phyloP scores from a whole-genome alignment of 2,329 filamentous ascomycete species.

The Pseudopyricularia javanii region DNA sequence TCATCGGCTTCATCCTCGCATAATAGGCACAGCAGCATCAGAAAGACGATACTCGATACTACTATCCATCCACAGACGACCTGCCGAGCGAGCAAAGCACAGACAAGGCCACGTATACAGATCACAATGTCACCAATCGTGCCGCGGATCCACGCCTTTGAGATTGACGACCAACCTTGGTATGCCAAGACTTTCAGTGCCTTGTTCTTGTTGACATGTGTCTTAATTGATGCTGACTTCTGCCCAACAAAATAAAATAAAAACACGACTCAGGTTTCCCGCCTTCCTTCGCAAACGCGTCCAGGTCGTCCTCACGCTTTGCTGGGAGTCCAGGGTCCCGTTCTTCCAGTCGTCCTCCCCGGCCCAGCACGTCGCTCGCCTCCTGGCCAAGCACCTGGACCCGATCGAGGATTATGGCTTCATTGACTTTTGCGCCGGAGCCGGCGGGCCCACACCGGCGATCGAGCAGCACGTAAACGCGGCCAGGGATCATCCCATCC shows the following conservation, averaged over 20 bases:
- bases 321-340: constrained; percentile 50
- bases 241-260: background rate
- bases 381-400: constrained; percentile 37
- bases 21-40: too few relatives aligned
- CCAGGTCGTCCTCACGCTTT: constrained; percentile 50
- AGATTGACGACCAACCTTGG: constrained; percentile 58
- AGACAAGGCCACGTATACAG: background rate
- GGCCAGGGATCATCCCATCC: constrained; percentile 22
- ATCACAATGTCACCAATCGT: constrained; percentile 15
- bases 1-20: too few relatives aligned
- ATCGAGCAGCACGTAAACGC: constrained; percentile 49
- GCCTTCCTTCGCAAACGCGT: constrained; percentile 50
- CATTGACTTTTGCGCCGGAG: constrained; percentile 67
- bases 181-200: constrained; percentile 18
- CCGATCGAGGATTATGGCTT: constrained; percentile 44
- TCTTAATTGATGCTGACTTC: background rate
- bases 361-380: constrained; percentile 44
- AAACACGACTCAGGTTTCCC: constrained; percentile 55
- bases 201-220: background rate
- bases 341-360: constrained; percentile 43
- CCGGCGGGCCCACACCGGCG: constrained; percentile 55
- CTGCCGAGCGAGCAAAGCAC: background rate
- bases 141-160: constrained; percentile 51
- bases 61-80: background rate
- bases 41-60: background rate